A percentile compares a stretch with the other conserved stretches of the same genome.
These are phyloP conservation scores for Furcasterigmium furcatum DNA, from an alignment of 2,329 filamentous ascomycete genomes.

Conservation along the genomic window DNA sequence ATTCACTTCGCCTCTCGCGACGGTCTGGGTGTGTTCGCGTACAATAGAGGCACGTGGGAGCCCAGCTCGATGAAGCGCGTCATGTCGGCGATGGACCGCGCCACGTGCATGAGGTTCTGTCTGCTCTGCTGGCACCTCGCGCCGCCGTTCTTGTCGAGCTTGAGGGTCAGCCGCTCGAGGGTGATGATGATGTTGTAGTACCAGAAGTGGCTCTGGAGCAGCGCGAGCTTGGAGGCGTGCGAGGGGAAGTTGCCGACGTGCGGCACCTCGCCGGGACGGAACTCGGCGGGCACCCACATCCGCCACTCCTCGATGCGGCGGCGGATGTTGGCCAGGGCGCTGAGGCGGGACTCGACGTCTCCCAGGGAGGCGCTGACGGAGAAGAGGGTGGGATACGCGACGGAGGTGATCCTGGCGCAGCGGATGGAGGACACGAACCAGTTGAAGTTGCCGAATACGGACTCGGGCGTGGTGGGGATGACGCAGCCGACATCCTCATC, in stretches of 20 bases:
- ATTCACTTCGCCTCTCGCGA: no score
- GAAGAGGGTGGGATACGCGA: slow-evolving; percentile 6
- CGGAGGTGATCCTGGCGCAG: slow-evolving; percentile 25
- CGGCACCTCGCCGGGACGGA: slow-evolving; percentile 22
- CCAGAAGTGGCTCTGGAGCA: slow-evolving; percentile 21
- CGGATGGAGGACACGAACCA: slow-evolving; percentile 27
- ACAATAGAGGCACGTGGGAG: slow-evolving; percentile 28
- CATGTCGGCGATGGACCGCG: slow-evolving; percentile 26
- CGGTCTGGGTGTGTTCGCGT: no score
- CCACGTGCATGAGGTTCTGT: slow-evolving; percentile 22
- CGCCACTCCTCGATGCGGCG: slow-evolving; percentile 26
- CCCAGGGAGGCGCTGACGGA: background rate
- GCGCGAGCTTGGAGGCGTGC: slow-evolving; percentile 13
- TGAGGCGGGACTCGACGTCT: slow-evolving; percentile 14
- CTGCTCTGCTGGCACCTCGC: slow-evolving; percentile 14
- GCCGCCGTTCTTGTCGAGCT: slow-evolving; percentile 15
- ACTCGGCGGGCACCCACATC: slow-evolving; percentile 19
- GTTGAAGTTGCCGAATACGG: slow-evolving; percentile 25
- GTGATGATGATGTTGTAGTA: slow-evolving; percentile 27
- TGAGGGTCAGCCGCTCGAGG: slow-evolving; percentile 22
- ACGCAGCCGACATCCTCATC: slow-evolving; percentile 32
- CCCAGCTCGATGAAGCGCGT: slow-evolving; percentile 26
- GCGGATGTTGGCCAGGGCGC: slow-evolving; percentile 17
- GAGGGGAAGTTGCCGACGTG: slow-evolving; percentile 11
- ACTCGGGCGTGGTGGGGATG: slow-evolving; percentile 26